Conservation (phyloP, 78 protist genomes). For the Trichosphaerium sp. region DNA sequence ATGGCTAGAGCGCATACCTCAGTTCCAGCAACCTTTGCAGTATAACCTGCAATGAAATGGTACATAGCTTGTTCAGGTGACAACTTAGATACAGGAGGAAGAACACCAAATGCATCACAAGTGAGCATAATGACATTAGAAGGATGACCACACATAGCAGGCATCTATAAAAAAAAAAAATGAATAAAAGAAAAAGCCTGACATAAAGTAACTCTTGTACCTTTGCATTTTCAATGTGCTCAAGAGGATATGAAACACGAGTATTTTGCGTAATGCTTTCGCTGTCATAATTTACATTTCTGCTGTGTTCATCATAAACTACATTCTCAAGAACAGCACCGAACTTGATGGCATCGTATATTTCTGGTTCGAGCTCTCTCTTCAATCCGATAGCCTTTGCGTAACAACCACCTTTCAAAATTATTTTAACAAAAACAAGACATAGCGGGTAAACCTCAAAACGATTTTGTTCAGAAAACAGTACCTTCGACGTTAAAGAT, state of each 20-base stretch:
- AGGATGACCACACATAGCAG: constrained; percentile 75
- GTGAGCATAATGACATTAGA: constrained; percentile 86
- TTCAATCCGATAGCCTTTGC: constrained; percentile 85
- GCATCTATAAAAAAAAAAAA: no score
- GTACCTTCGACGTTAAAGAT: constrained; percentile 89
- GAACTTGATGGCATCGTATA: constrained; percentile 78
- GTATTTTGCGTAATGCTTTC: constrained; percentile 85
- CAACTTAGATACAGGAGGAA: constrained; percentile 90
- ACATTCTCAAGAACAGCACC: constrained; percentile 87
- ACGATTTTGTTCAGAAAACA: no score
- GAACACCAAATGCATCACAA: constrained; percentile 94
- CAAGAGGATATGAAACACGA: constrained; percentile 88
- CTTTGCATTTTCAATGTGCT: constrained; percentile 74
- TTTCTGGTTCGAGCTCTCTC: constrained; percentile 85
- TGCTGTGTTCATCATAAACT: constrained; percentile 40
- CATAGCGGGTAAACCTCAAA: no score
- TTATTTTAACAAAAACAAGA: no score
- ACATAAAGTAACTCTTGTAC: no score
- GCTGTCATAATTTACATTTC: constrained; percentile 65
- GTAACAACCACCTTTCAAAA: constrained; percentile 98
- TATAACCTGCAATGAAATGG: constrained; percentile 92
- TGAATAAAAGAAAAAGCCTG: no score
- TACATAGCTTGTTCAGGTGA: constrained; percentile 83
- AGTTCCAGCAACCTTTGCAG: constrained; percentile 87
- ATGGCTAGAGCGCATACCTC: background rate